phyloP scores from a whole-genome alignment of 257 asterid species.

The Solanum chiquidenum region DNA sequence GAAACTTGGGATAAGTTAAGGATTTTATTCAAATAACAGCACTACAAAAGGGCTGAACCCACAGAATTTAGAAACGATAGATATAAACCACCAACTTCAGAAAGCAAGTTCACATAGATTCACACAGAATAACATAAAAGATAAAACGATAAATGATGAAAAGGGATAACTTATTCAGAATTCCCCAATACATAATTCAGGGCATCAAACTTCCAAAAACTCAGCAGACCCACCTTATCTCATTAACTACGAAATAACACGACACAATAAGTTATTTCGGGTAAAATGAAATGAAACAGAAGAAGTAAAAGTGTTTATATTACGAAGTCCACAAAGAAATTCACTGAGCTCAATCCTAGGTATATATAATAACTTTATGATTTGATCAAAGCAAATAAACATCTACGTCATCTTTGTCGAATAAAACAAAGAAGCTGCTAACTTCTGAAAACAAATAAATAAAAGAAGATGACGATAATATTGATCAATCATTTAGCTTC shows the following conservation, averaged over 20 bases:
- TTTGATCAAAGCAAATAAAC: not conserved
- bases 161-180: not conserved
- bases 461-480: not conserved
- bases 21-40: not conserved
- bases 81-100: slow-evolving; percentile 3
- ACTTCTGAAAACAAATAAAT: not conserved
- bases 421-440: not conserved
- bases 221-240: not conserved
- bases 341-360: not conserved
- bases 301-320: not conserved
- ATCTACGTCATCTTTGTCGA: not conserved
- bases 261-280: not conserved
- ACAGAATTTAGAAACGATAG: not conserved
- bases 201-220: not conserved
- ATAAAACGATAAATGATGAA: not conserved
- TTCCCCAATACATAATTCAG: slow-evolving; percentile 5
- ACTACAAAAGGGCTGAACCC: not conserved
- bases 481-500: not conserved
- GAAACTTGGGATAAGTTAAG: not conserved
- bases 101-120: not conserved
- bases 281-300: not conserved
- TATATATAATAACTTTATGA: not conserved
- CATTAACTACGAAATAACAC: not conserved
- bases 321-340: not conserved
- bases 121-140: not conserved